phyloP scores from a whole-genome alignment of 495 filamentous ascomycete genomes.

The Friedmanniomyces simplex region DNA sequence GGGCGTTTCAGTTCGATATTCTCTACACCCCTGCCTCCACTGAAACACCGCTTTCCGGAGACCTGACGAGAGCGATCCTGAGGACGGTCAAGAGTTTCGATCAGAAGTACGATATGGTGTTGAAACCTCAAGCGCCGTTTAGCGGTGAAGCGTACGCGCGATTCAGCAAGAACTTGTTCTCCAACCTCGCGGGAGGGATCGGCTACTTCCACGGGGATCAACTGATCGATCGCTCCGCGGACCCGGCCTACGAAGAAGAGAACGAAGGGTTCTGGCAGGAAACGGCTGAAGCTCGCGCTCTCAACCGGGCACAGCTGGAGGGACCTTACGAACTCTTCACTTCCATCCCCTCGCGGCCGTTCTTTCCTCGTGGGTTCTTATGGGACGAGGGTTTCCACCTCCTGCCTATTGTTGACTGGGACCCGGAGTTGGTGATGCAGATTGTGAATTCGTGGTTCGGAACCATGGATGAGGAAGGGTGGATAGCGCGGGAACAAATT shows the following conservation, averaged over 20 bases:
- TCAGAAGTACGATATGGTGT: conserved; percentile 60
- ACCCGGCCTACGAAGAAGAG: conserved; percentile 86
- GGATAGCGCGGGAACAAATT: conserved; percentile 96
- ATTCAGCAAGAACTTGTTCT: conserved; percentile 85
- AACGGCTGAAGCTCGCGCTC: conserved; percentile 60
- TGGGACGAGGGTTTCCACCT: conserved; percentile 99
- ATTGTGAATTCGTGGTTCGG: conserved; percentile 94
- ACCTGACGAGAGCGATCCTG: conserved; percentile 59
- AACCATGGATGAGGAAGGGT: conserved; percentile 92
- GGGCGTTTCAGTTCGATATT: conserved; percentile 86
- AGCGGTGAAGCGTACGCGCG: conserved; percentile 56
- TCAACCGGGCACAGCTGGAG: conserved; percentile 55
- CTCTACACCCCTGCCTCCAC: conserved; percentile 77
- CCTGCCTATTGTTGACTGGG: conserved; percentile 85
- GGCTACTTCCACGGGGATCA: conserved; percentile 87
- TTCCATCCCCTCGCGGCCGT: conserved; percentile 83
- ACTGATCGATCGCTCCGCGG: conserved; percentile 80
- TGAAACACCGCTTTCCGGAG: conserved; percentile 49
- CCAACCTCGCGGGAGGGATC: conserved; percentile 88
- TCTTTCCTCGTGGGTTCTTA: conserved; percentile 91
- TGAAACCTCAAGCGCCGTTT: conserved; percentile 69
- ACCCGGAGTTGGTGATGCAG: conserved; percentile 83
- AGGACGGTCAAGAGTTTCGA: conserved; percentile 56
- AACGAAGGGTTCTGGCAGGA: conserved; percentile 98
- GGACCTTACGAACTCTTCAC: conserved; percentile 86